Base-by-base conservation (phyloP, 2,329 filamentous ascomycete genomes). In the Trichoderma lentiforme region DNA sequence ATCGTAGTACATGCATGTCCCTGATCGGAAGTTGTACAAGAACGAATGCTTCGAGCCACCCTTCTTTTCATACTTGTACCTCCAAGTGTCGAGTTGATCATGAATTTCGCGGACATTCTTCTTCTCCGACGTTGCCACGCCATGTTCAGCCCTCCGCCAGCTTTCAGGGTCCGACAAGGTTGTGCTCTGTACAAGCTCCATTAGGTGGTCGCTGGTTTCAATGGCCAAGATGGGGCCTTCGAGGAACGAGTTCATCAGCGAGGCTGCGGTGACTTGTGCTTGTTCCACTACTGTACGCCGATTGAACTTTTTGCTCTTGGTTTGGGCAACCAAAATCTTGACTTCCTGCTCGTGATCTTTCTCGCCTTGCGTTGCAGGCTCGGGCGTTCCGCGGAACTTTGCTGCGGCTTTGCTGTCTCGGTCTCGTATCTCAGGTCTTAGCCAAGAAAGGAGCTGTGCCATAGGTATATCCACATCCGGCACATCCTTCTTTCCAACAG, bases 251-350 rank as follows among this genome's bases (percentile, higher is more conserved):
- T 91, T 88, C 14, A 94, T 87, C 43, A 95, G 85, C 71, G 88
- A 88, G 34, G 88, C 86, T 5, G 85, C 86, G 74, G 84, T 86
- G 71, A 79, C 80, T 81, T 89, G 89, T 73, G 91, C 91, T 75
- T 95, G 92, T 79, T 97, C 93, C 62, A 98, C 91, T 64, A 98
- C 94, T 32, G 91, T 91, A 78, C 91, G 90, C 68, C 95, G 90
- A 82, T 97, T 98, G 74, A 92, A 93, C 84, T 98, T 98, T 82
- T 97, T 98, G 81, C 91, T 94, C 76, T 91, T 90, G 64, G 94
- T 95, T 71, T 93, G 91, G 1, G 93, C 90, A 6, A 94, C 88
- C 4, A 98, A 86, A n/a, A 98, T 91, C 73, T 92, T 91, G 60
- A 98, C 94, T 71, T 95, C 92, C 75, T 92, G 91, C 72, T 90